A percentile compares a stretch with the other conserved stretches of the same genome.
phyloP scores from a whole-genome alignment of 2,329 filamentous ascomycete genomes.

The Aspergillus candidus region DNA sequence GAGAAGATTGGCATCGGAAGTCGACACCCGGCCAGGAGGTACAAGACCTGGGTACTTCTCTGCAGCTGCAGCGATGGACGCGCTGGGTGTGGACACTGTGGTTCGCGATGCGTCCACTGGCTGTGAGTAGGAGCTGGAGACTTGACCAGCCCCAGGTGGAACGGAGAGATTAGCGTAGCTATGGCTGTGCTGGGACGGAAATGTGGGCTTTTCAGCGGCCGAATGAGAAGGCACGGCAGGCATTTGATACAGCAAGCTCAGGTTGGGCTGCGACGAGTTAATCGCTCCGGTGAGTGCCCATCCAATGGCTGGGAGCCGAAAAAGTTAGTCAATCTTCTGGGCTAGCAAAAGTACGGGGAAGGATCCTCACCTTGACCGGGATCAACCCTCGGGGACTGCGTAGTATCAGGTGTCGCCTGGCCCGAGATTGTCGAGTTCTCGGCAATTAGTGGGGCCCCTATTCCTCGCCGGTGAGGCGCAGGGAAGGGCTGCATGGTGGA shows the following conservation, averaged over 20 bases:
- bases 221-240: slow-evolving; percentile 30
- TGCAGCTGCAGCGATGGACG: slow-evolving; percentile 17
- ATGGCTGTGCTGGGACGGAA: slow-evolving; percentile 28
- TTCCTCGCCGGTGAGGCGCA: slow-evolving; percentile 45
- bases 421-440: slow-evolving; percentile 13
- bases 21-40: slow-evolving; percentile 37
- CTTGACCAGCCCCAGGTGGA: slow-evolving; percentile 16
- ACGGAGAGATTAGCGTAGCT: slow-evolving; percentile 21
- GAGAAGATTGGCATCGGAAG: slow-evolving; percentile 35
- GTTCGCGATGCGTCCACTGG: slow-evolving; percentile 28
- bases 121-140: slow-evolving; percentile 23
- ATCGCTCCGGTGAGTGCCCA: slow-evolving; percentile 86
- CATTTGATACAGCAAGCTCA: slow-evolving; percentile 73
- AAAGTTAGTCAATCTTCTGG: slow-evolving; percentile 28
- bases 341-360: neutral
- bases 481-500: slow-evolving; percentile 47
- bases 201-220: slow-evolving; percentile 22
- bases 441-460: slow-evolving; percentile 28
- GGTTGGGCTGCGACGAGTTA: slow-evolving; percentile 75
- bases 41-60: slow-evolving; percentile 30
- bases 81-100: slow-evolving; percentile 12
- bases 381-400: slow-evolving; percentile 44
- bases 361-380: slow-evolving; percentile 45
- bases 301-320: slow-evolving; percentile 59
- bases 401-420: slow-evolving; percentile 24